These are phyloP conservation scores for Telopea speciosissima DNA, from an alignment of 177 flowering plant genomes.

Conservation along the genomic window DNA sequence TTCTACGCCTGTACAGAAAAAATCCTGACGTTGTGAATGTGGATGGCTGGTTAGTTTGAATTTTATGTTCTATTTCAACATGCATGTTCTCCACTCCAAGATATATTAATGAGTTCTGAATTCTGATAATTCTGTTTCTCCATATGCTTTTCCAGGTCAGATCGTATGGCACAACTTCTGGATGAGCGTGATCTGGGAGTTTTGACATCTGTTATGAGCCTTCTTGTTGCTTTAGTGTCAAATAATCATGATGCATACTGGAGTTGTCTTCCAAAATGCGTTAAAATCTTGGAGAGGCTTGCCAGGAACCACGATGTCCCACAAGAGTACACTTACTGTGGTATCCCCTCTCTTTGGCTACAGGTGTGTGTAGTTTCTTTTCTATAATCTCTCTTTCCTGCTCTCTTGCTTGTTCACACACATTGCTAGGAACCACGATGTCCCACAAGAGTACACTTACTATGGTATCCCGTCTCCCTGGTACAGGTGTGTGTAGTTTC, in stretches of 20 bases:
- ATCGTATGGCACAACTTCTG: conserved; percentile 94
- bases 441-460: too few relatives aligned
- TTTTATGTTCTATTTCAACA: background rate
- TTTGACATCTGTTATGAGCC: too few relatives aligned
- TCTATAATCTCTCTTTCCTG: too few relatives aligned
- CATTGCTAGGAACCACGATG: too few relatives aligned
- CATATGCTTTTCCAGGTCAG: conserved; percentile 61
- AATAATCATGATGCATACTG: conserved; percentile 89
- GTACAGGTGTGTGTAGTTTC: conserved; percentile 70
- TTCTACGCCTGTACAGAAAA: conserved; percentile 84
- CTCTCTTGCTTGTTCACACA: too few relatives aligned
- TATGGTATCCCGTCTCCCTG: too few relatives aligned
- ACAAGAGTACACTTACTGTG: too few relatives aligned
- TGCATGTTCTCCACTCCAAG: background rate
- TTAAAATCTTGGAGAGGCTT: conserved; percentile 84
- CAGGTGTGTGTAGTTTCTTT: too few relatives aligned
- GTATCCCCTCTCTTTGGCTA: too few relatives aligned
- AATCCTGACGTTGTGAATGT: conserved; percentile 97
- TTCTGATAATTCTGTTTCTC: background rate
- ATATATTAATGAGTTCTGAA: background rate
- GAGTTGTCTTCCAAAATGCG: conserved; percentile 98
- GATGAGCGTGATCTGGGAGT: conserved; percentile 99
- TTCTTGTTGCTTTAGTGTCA: conserved; percentile 91
- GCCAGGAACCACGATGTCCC: conserved; percentile 96
- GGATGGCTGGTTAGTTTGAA: conserved; percentile 82